Evolutionary conservation across 23 red algal genomes (phyloP).

Genomic region (Gracilaria vermiculophylla): DNA sequence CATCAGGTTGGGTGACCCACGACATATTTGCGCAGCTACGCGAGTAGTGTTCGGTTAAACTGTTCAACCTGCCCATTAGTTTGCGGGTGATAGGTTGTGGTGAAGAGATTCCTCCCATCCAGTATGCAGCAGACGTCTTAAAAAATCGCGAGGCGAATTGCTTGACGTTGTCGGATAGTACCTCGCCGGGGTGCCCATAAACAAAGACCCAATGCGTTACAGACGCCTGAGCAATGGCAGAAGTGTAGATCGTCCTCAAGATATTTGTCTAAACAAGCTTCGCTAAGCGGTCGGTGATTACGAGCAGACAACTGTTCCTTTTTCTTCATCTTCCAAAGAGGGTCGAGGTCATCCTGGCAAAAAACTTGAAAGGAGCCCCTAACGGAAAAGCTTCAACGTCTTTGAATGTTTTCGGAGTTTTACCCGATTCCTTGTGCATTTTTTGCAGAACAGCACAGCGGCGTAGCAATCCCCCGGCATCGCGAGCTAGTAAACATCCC

Average conservation of each 20-base stretch:
- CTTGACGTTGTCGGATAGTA: constrained; percentile 31
- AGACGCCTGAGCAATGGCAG: not conserved
- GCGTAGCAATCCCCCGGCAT: too few relatives aligned
- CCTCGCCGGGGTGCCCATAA: not conserved
- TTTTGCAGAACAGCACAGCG: too few relatives aligned
- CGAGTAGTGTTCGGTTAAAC: not conserved
- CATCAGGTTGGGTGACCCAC: not conserved
- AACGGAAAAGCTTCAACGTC: not conserved
- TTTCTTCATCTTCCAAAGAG: not conserved
- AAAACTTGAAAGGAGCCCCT: not conserved
- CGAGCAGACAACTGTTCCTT: not conserved
- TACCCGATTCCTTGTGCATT: not conserved
- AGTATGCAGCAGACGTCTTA: constrained; percentile 30
- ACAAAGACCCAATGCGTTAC: constrained; percentile 8
- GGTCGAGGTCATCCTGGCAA: not conserved
- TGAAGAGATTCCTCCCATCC: constrained; percentile 9
- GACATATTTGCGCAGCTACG: not conserved
- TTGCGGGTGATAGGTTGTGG: constrained; percentile 8
- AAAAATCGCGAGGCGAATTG: constrained; percentile 37
- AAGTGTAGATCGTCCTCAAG: too few relatives aligned
- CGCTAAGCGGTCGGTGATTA: too few relatives aligned
- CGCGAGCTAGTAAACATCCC: constrained; percentile 26
- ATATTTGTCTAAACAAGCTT: too few relatives aligned
- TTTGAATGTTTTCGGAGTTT: not conserved
- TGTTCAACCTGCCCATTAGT: not conserved